phyloP scores from a whole-genome alignment of 352 stramenopile genomes.

The Peronospora tabacina region DNA sequence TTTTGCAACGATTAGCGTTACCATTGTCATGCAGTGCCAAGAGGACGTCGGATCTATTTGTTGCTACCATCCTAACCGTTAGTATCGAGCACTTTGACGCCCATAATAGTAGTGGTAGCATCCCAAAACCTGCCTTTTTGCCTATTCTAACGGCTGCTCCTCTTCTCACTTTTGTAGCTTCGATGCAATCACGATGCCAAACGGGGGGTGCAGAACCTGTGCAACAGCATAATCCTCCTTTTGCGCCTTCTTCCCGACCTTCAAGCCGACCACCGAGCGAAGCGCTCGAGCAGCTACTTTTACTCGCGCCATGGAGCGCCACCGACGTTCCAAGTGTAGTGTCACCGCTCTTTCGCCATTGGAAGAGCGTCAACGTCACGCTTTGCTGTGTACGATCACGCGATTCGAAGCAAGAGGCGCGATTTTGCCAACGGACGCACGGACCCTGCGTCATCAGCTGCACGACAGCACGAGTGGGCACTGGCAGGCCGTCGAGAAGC shows the following conservation, averaged over 20 bases:
- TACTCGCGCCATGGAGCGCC: constrained; percentile 8
- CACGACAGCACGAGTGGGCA: constrained; percentile 52
- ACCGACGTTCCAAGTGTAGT: not conserved
- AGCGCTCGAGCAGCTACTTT: no score
- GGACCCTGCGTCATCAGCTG: constrained; percentile 59
- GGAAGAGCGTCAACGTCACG: constrained; percentile 20
- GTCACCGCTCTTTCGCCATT: constrained; percentile 4
- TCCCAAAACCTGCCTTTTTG: no score
- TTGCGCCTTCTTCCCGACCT: not conserved
- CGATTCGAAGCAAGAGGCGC: constrained; percentile 44
- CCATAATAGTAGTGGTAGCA: no score
- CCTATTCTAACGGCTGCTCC: no score
- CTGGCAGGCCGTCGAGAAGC: constrained; percentile 50
- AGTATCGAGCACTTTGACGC: no score
- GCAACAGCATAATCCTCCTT: not conserved
- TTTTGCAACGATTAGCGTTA: not conserved
- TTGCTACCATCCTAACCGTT: no score
- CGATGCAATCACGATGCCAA: no score
- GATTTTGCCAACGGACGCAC: constrained; percentile 48
- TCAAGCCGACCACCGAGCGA: no score
- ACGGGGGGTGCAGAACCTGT: no score
- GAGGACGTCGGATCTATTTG: not conserved
- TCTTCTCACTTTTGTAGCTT: not conserved
- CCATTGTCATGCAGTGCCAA: constrained; percentile 2
- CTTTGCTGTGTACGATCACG: constrained; percentile 52